These are phyloP conservation scores for Umbelopsis sp. DNA, from an alignment of 192 early-diverging fungal species.

Conservation along the genomic window DNA sequence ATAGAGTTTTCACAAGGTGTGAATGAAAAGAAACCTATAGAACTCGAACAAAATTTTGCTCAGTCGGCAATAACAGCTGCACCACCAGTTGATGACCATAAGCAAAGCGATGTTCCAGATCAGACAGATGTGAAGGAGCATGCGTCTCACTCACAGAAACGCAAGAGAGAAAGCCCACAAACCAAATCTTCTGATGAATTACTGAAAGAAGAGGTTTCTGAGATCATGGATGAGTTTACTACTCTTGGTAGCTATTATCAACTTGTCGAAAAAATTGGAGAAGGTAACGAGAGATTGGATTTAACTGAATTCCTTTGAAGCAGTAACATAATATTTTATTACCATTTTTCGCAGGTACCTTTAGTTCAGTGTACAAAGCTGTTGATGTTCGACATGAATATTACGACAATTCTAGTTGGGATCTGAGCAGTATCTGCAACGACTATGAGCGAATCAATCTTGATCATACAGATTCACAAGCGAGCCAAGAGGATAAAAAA, in stretches of 20 bases:
- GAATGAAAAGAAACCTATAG: background rate
- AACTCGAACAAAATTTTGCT: background rate
- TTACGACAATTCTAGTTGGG: conserved; percentile 75
- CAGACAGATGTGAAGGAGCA: background rate
- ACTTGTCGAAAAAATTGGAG: conserved; percentile 79
- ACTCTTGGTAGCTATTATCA: conserved; percentile 61
- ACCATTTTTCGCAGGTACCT: conserved; percentile 65
- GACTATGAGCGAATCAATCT: conserved; percentile 7
- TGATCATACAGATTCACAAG: background rate
- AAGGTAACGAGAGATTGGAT: conserved; percentile 48
- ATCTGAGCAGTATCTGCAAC: conserved; percentile 21
- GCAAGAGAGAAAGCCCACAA: background rate
- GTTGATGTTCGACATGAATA: conserved; percentile 70
- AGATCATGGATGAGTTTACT: conserved; percentile 45
- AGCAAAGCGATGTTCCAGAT: background rate
- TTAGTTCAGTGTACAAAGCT: conserved; percentile 91
- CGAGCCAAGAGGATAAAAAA: background rate
- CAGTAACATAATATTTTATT: background rate
- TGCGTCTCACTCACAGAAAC: background rate
- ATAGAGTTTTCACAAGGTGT: no score
- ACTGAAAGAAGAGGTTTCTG: conserved; percentile 16
- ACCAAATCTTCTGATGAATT: background rate
- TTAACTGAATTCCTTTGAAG: background rate
- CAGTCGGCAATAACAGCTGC: background rate
- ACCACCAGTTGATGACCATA: background rate